Evolutionary conservation across 805 yeast genomes (phyloP).

Genomic region (Candida andamanensis): DNA sequence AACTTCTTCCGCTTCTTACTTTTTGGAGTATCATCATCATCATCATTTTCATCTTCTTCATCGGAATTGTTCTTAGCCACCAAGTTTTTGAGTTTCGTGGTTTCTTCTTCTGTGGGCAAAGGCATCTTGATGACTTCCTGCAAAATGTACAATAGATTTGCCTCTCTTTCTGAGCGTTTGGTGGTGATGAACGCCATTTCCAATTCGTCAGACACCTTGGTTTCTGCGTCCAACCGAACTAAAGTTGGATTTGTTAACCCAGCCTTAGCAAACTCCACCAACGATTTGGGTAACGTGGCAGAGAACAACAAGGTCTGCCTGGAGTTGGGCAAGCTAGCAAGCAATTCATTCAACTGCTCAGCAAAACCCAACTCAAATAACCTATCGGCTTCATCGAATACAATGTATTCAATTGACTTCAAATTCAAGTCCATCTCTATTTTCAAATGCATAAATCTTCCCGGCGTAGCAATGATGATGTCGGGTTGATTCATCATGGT

Average conservation of each 20-base stretch:
- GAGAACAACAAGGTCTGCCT: slow-evolving; percentile 89
- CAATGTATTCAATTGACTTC: slow-evolving; percentile 79
- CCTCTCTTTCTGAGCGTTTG: slow-evolving; percentile 85
- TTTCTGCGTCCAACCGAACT: slow-evolving; percentile 88
- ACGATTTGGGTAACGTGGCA: slow-evolving; percentile 87
- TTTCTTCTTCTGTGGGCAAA: slow-evolving; percentile 65
- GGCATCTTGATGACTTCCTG: slow-evolving; percentile 86
- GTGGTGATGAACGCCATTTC: slow-evolving; percentile 84
- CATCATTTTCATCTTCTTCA: slow-evolving; percentile 49
- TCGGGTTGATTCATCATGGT: slow-evolving; percentile 94
- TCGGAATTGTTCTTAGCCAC: slow-evolving; percentile 47
- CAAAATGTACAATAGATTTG: slow-evolving; percentile 68
- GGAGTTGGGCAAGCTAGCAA: slow-evolving; percentile 73
- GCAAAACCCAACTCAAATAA: slow-evolving; percentile 95
- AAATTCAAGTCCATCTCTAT: slow-evolving; percentile 92
- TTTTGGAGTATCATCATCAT: slow-evolving; percentile 25
- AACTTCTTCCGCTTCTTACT: slow-evolving; percentile 32
- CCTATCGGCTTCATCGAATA: slow-evolving; percentile 96
- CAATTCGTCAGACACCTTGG: slow-evolving; percentile 82
- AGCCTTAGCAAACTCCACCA: slow-evolving; percentile 96
- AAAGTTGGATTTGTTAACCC: slow-evolving; percentile 90
- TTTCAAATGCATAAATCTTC: slow-evolving; percentile 91
- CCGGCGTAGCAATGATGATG: slow-evolving; percentile 94
- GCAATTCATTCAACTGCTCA: slow-evolving; percentile 84
- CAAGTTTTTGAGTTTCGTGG: slow-evolving; percentile 45